Evolutionary conservation across 2,329 filamentous ascomycete species (phyloP).

Genomic region (Mollisia scopiformis): DNA sequence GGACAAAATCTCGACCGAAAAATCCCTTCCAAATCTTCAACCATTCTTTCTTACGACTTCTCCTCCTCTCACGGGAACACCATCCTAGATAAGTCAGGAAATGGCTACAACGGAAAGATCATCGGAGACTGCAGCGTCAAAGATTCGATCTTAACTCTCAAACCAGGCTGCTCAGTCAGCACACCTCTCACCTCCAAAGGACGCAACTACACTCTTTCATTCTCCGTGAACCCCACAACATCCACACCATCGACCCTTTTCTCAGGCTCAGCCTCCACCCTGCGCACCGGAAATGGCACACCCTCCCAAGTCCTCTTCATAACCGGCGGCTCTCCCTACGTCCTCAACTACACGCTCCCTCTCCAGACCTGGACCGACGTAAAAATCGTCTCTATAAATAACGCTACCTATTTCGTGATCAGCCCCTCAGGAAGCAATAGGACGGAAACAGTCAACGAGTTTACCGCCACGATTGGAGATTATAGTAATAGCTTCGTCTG

Average conservation of each 20-base stretch:
- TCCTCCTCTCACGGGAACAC: conserved; percentile 15
- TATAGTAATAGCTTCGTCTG: conserved; percentile 25
- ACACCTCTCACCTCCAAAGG: conserved; percentile 58
- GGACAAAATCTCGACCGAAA: conserved; percentile 53
- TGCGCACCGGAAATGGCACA: conserved; percentile 39
- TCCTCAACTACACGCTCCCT: conserved; percentile 45
- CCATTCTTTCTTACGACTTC: conserved; percentile 41
- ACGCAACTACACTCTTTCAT: conserved; percentile 56
- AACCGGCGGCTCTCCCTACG: conserved; percentile 42
- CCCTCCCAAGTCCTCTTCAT: conserved; percentile 42
- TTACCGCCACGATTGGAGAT: conserved; percentile 24
- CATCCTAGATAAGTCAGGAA: conserved; percentile 42
- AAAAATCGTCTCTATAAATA: conserved; percentile 39
- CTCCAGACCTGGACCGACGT: conserved; percentile 41
- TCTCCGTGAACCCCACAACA: conserved; percentile 43
- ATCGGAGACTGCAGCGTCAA: conserved; percentile 40
- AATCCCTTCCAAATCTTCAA: conserved; percentile 38
- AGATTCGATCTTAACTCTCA: conserved; percentile 37
- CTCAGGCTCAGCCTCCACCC: conserved; percentile 46
- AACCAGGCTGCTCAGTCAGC: conserved; percentile 43
- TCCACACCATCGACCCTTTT: conserved; percentile 44
- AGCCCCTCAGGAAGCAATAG: not conserved
- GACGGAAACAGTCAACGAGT: conserved; percentile 21
- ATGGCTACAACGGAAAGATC: conserved; percentile 42
- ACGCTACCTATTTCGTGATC: conserved; percentile 39